phyloP scores from a whole-genome alignment of 2,329 filamentous ascomycete genomes.

The Claviceps sp. region DNA sequence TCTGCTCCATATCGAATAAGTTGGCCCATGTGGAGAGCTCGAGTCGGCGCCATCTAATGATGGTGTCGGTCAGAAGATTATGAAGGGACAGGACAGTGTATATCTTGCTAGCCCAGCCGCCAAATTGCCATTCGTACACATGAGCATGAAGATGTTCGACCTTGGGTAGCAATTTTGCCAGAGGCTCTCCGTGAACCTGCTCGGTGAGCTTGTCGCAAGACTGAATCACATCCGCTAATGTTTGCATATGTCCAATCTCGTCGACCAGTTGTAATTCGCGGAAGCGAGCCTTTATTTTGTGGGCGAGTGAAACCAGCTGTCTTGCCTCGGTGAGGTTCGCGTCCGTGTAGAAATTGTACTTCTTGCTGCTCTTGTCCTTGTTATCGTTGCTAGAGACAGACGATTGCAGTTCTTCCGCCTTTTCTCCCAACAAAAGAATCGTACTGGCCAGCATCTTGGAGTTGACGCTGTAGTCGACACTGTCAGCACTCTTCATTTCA shows the following conservation, averaged over 20 bases:
- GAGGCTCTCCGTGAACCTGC: conserved; percentile 65
- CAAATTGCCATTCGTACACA: conserved; percentile 86
- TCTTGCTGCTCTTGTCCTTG: conserved; percentile 8
- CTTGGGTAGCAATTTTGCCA: conserved; percentile 75
- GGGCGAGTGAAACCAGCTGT: conserved; percentile 56
- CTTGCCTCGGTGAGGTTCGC: conserved; percentile 63
- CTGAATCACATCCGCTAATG: conserved; percentile 59
- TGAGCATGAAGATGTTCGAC: conserved; percentile 76
- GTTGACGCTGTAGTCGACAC: conserved; percentile 26
- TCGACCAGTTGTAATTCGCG: conserved; percentile 52
- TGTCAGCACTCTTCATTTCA: conserved; percentile 16
- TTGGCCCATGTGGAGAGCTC: conserved; percentile 88
- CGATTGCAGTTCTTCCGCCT: conserved; percentile 30
- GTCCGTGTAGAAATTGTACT: conserved; percentile 84
- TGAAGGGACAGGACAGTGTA: conserved; percentile 59
- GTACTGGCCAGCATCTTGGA: conserved; percentile 51
- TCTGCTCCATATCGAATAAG: conserved; percentile 71
- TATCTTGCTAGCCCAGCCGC: conserved; percentile 69
- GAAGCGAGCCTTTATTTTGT: conserved; percentile 60
- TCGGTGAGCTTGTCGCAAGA: conserved; percentile 64
- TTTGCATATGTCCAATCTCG: conserved; percentile 61
- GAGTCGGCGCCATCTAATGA: conserved; percentile 80
- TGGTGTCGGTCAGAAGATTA: conserved; percentile 63
- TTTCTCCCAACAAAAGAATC: conserved; percentile 51
- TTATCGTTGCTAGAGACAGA: conserved; percentile 16